Base-by-base conservation (phyloP, 352 stramenopile species). In the Globisporangium middletonii region DNA sequence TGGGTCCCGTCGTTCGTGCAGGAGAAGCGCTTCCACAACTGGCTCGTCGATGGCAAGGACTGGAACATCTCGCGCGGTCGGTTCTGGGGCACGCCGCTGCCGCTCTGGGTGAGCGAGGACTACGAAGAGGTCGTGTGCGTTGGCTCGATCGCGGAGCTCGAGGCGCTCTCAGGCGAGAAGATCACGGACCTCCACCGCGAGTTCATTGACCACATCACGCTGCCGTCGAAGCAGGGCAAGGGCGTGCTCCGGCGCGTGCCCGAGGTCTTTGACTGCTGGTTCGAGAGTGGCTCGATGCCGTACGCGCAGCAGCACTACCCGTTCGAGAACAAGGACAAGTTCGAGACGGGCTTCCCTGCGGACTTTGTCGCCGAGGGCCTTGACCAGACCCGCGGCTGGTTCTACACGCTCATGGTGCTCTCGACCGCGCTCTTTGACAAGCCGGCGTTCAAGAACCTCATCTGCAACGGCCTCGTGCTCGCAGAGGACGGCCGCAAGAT, bases 21-120 rank as follows among this genome's bases (percentile, higher is more conserved):
- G 77, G 96, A 99, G 70, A 98, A 98, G 65, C 92, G 97, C 33
- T 99, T 99, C 75, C 97, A 99, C 81, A 99, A 99, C 75, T 99
- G 97, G 97, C 86, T 99, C 37, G 83, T 87, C 0, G 94, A 99
- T 71, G 97, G 97, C 45, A 95, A 98, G 63, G 97, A 99, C 82
- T 99, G 97, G 97, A 97, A 98, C 62, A 89, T 99, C 30, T 98
- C 92, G 50, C 84, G 97, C 52, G 98, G 98, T 55, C 88, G 97
- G 41, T 99, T 99, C 76, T 99, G 97, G 97, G 97, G 97, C 52
- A 99, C 97, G 26, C 97, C 97, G 27, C 88, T 99, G 49, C 97
- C 97, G 41, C 94, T 99, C 54, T 99, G 97, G 97, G 88, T 97
- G 3, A 98, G 85, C 63, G 96, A 99, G 1, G 96, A 99, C 77